phyloP scores from a whole-genome alignment of 2,329 filamentous ascomycete species.

The Fusarium sp. region DNA sequence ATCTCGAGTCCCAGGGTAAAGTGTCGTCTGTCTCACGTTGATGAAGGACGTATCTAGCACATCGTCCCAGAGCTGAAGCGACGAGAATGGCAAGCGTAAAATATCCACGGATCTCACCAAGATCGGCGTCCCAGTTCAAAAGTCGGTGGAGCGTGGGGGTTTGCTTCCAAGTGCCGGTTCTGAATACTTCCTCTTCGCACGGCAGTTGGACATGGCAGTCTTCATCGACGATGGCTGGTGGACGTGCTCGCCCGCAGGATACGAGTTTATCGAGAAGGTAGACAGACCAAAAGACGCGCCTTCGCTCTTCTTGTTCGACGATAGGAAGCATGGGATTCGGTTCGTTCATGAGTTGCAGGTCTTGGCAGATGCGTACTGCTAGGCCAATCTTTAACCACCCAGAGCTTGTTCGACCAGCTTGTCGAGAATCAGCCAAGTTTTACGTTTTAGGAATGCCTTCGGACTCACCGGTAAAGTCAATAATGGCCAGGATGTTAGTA shows the following conservation, averaged over 20 bases:
- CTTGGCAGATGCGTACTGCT: not conserved
- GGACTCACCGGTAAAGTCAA: not conserved
- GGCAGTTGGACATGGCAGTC: not conserved
- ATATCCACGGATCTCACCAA: not conserved
- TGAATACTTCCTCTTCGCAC: not conserved
- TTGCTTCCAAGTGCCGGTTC: not conserved
- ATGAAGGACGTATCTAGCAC: not conserved
- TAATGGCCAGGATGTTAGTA: not conserved
- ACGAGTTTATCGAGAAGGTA: not conserved
- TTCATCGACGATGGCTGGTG: not conserved
- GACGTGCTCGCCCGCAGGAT: not conserved
- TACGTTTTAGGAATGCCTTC: fast-evolving
- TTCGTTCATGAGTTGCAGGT: not conserved
- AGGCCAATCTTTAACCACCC: not conserved
- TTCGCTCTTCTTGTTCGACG: not conserved
- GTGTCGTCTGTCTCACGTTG: not conserved
- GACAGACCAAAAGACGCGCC: not conserved
- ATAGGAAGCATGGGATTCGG: not conserved
- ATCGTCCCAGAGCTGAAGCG: not conserved
- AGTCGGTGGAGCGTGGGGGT: not conserved
- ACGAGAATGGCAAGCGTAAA: not conserved
- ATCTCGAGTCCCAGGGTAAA: not conserved
- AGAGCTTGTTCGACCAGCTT: not conserved
- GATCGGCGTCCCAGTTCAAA: not conserved
- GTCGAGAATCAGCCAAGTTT: not conserved